Conservation (phyloP, 768 basidiomycete genomes). For the Flagelloscypha sp. region DNA sequence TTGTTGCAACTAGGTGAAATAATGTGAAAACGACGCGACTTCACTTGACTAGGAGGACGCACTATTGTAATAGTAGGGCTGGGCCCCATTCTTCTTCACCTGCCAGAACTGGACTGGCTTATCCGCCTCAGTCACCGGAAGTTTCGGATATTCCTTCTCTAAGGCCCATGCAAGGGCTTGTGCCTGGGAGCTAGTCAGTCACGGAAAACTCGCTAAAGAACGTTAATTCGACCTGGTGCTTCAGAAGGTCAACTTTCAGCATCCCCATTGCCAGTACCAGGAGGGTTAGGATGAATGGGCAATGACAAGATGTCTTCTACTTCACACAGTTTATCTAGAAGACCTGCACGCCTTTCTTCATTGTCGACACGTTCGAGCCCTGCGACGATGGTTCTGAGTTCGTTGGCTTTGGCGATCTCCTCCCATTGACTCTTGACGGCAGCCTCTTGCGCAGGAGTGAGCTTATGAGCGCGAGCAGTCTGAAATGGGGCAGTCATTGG, state of each 20-base stretch:
- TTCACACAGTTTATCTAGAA: conserved; percentile 63
- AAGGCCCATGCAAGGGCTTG: conserved; percentile 88
- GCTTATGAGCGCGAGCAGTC: no score
- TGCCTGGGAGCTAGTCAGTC: conserved; percentile 31
- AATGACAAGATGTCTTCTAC: conserved; percentile 65
- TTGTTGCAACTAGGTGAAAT: conserved; percentile 62
- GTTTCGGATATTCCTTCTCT: conserved; percentile 64
- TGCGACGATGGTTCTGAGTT: conserved; percentile 56
- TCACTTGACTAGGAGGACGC: conserved; percentile 13
- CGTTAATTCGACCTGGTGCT: conserved; percentile 56
- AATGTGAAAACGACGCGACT: not conserved
- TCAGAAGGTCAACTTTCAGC: conserved; percentile 67
- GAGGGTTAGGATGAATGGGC: conserved; percentile 64
- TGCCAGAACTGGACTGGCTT: conserved; percentile 90
- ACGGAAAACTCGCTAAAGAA: not conserved
- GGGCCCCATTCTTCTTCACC: conserved; percentile 38
- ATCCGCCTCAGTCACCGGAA: conserved; percentile 61
- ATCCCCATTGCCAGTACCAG: conserved; percentile 57
- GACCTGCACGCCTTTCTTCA: conserved; percentile 58
- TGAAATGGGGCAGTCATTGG: no score
- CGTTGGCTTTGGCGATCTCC: conserved; percentile 50
- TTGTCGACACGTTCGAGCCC: conserved; percentile 72
- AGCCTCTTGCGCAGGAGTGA: conserved; percentile 33
- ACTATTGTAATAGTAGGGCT: conserved; percentile 69
- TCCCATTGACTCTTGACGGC: conserved; percentile 39